A percentile compares a stretch with the other conserved stretches of the same genome.
Evolutionary conservation across 148 eudicot genomes (phyloP).

Genomic region (Vaccinium darrowii): DNA sequence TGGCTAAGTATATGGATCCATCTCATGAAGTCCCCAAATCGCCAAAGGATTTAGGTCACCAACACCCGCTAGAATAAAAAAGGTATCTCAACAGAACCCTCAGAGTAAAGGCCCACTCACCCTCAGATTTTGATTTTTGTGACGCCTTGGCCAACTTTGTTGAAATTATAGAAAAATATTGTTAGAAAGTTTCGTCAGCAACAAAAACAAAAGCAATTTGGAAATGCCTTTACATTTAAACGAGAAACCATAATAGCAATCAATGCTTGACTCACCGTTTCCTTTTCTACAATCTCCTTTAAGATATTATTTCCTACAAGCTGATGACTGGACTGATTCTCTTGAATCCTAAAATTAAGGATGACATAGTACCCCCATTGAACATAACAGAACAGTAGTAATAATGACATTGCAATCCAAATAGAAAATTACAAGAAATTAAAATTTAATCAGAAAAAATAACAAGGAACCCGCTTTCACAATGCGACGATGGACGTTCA

Average conservation of each 20-base stretch:
- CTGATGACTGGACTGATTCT: conserved; percentile 37
- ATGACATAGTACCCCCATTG: neutral
- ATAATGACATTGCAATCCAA: neutral
- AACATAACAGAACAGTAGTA: neutral
- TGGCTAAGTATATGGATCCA: neutral
- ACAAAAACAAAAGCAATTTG: neutral
- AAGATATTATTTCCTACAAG: conserved; percentile 34
- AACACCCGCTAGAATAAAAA: neutral
- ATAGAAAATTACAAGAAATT: neutral
- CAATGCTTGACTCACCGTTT: conserved; percentile 32
- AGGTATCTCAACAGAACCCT: neutral
- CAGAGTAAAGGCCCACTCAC: conserved; percentile 34
- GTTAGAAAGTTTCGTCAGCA: neutral
- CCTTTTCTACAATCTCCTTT: conserved; percentile 44
- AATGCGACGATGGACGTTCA: conserved; percentile 28
- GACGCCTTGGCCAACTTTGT: conserved; percentile 56
- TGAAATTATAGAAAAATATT: neutral
- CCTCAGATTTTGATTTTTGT: conserved; percentile 39
- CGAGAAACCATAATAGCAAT: neutral
- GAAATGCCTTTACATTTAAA: neutral
- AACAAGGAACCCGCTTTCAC: conserved; percentile 49
- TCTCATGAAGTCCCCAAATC: neutral
- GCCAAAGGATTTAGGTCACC: neutral
- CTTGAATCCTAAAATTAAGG: conserved; percentile 47
- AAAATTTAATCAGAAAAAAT: neutral